Evolutionary conservation across 2,329 filamentous ascomycete genomes (phyloP), one percentile per base, ranked within the genome.

Genomic region (Xylariales sp.): DNA sequence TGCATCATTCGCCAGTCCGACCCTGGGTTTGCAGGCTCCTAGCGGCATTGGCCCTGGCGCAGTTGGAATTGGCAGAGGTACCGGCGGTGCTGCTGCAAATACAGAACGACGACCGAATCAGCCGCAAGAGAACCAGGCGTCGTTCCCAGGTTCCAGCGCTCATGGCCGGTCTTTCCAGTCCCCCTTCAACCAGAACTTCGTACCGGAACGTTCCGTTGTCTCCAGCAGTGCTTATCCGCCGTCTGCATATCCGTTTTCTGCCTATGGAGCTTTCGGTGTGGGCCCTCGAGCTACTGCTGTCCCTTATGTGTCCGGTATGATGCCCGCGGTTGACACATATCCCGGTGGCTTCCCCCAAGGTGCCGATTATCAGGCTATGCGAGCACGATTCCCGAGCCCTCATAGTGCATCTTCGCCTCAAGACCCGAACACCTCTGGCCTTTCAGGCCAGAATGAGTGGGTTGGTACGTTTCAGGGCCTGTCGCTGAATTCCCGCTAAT

Each of bases 1-100:
- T 6, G 93, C 91, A 4, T 96, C 91, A 0, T 96, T 97, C 62
- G 86, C 86, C 18, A 90, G 82, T 48, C 85, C 86, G 14, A 81
- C 80, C 3, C 71, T 87, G 36, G 84, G 84, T 19, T 69, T 89
- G 16, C 82, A 84, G 58, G 80, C 82, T 3, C 80, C 84, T 2
- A 82, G 80, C 47, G 78, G 78, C 20, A 74, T 85, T 51, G 78
- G 80, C 0, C 79, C 80, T 7, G 82, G 81, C 18, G 79, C 80
- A 18, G 74, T 86, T n/a, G 75, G 74, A 34, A 70, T 74, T 7
- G 70, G 69, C 43, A 68, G 80, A 57, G 62, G 64, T 34, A 66
- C 68, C 43, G 61, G 59, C 35, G 59, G 59, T 31, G 68, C 35
- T 14, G 61, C 56, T 32, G 65, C 61, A 37, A 63, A 65, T 25